A percentile compares a stretch with the other conserved stretches of the same genome.
phyloP scores from a whole-genome alignment of 2,329 filamentous ascomycete genomes.

The Aspergillus clavatus region DNA sequence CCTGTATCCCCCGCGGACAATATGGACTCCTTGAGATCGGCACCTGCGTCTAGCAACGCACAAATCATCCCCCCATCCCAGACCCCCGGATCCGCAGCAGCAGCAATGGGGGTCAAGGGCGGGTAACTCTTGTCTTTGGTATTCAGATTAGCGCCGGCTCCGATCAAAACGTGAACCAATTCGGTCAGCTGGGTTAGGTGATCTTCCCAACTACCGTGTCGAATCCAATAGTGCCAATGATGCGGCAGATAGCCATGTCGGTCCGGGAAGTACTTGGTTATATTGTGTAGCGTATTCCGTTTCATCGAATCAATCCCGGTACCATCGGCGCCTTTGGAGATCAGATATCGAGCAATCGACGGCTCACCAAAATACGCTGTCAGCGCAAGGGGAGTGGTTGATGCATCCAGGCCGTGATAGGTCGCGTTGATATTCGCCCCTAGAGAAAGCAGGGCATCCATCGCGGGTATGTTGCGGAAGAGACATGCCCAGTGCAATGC shows the following conservation, averaged over 20 bases:
- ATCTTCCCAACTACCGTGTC: slow-evolving; percentile 22
- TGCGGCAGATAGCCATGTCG: slow-evolving; percentile 21
- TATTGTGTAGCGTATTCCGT: slow-evolving; percentile 22
- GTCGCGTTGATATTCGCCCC: slow-evolving; percentile 22
- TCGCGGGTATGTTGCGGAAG: slow-evolving; percentile 16
- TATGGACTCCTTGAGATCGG: slow-evolving; percentile 13
- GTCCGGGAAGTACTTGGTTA: slow-evolving; percentile 20
- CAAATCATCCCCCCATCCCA: slow-evolving; percentile 22
- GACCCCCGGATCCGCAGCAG: slow-evolving; percentile 19
- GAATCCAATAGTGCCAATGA: slow-evolving; percentile 30
- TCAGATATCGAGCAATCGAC: slow-evolving; percentile 13
- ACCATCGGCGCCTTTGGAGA: slow-evolving; percentile 21
- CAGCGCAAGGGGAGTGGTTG: slow-evolving; percentile 20
- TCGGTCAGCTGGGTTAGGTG: slow-evolving; percentile 16
- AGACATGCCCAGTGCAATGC: slow-evolving; percentile 27
- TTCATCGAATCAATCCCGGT: slow-evolving; percentile 14
- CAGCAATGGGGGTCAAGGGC: slow-evolving; percentile 18
- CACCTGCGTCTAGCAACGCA: slow-evolving; percentile 18
- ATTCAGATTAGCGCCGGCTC: slow-evolving; percentile 14
- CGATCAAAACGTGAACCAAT: slow-evolving; percentile 11
- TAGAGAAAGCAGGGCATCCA: slow-evolving; percentile 18
- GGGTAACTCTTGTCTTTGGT: slow-evolving; percentile 13
- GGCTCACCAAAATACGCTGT: slow-evolving; percentile 20
- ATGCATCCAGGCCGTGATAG: slow-evolving; percentile 17
- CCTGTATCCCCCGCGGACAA: slow-evolving; percentile 14